Conservation (phyloP, 176 grass and related monocot species). For the Cenchrus americanus region DNA sequence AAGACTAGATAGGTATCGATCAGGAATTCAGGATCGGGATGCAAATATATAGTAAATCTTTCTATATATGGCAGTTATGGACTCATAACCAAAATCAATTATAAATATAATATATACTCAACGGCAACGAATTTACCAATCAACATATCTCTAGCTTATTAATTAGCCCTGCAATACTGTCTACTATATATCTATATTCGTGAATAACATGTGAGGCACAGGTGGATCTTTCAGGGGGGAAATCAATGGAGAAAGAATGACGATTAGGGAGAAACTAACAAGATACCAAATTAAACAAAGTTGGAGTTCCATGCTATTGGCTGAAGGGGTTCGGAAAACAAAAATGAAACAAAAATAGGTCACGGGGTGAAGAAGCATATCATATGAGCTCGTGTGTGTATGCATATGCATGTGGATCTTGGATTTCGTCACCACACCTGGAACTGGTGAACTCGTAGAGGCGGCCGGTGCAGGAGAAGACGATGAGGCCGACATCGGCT, state of each 20-base stretch:
- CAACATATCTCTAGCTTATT: neutral
- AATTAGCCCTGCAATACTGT: neutral
- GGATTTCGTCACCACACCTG: neutral
- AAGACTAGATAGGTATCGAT: neutral
- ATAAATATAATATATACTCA: neutral
- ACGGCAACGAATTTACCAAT: neutral
- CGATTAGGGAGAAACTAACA: conserved; percentile 6
- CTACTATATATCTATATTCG: neutral
- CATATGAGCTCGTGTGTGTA: neutral
- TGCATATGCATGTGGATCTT: neutral
- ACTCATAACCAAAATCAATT: neutral
- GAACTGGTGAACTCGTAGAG: conserved; percentile 40
- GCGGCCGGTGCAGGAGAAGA: conserved; percentile 47
- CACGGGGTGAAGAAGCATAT: neutral
- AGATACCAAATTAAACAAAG: neutral
- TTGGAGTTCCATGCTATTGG: neutral
- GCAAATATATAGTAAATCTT: neutral
- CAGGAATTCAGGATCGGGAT: too few species aligned
- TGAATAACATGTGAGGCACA: neutral
- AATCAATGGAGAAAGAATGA: neutral
- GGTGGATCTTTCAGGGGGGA: neutral
- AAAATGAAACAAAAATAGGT: neutral
- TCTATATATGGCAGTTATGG: neutral
- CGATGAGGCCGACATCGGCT: conserved; percentile 34
- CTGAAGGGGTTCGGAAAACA: neutral